Base-by-base conservation (phyloP, 257 asterid genomes). In the Thymus quinquecostatus region DNA sequence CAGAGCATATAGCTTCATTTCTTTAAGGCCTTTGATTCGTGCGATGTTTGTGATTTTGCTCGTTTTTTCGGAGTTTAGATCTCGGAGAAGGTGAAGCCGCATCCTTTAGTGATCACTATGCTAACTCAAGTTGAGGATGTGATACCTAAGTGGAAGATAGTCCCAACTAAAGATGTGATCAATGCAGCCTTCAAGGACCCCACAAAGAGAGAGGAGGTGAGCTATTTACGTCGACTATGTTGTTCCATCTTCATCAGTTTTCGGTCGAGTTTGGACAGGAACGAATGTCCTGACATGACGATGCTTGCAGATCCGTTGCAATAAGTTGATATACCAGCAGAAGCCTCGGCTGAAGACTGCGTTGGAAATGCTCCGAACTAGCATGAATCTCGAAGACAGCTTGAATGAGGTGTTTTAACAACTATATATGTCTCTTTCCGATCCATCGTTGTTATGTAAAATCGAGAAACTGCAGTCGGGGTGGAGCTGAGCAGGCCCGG, bases 271-370 rank as follows among this genome's bases (percentile, higher is more conserved):
- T 38, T 6, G 12, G 64, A 58, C 41, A 57, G 0, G n/a, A 30
- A 12, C 1, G 38, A 7, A 41, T 40, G 68, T 21, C 1, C 10
- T 4, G 5, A 32, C 2, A 5, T 10, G 41, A 2, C 14, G 34
- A 10, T 68, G 13, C 12, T 64, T 30, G 71, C 87, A 90, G 97
- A 80, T 93, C 73, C 92, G 97, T 8, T 82, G 86, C 70, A 94
- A 94, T 83, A 81, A 78, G 73, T 70, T 91, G 82, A 86, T 92
- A 72, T 94, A 94, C 66, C 98, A 94, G 74, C 79, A 84, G 80
- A 91, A 88, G 79, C 99, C 99, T 2, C 82, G 99, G 41, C 74
- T 94, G 62, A 94, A 94, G 78, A 94, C 99, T 0, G 99, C 99
- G 3, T 77, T 94, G 69, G 99, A 94, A 80, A 83, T 94, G 98